Percentiles rank a stretch among this genome's conserved stretches.
Conservation (phyloP, 2,329 filamentous ascomycete genomes). For the Aureobasidium sp. region DNA sequence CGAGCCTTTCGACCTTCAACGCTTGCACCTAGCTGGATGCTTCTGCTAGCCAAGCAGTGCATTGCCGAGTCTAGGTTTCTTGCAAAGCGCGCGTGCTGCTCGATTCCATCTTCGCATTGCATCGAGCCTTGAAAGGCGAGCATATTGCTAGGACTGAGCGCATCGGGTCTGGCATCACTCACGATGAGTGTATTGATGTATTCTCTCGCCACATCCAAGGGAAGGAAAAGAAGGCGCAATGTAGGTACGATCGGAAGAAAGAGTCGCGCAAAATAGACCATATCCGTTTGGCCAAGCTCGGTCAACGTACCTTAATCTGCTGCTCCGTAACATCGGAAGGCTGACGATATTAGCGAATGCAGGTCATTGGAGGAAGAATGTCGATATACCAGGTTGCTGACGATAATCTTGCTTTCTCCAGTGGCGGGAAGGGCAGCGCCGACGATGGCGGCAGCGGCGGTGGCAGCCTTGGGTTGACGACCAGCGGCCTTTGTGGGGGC, state of each 20-base stretch:
- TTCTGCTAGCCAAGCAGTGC: conserved; percentile 21
- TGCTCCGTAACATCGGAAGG: conserved; percentile 92
- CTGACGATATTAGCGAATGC: conserved; percentile 51
- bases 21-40: conserved; percentile 29
- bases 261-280: conserved; percentile 22
- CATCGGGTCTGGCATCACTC: conserved; percentile 15
- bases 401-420: conserved; percentile 91
- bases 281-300: conserved; percentile 48
- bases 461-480: conserved; percentile 33
- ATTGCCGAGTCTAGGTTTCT: conserved; percentile 15
- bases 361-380: conserved; percentile 12
- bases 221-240: neutral
- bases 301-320: conserved; percentile 99
- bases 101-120: conserved; percentile 42
- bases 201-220: conserved; percentile 10
- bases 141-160: conserved; percentile 15
- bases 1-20: conserved; percentile 26
- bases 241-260: conserved; percentile 22
- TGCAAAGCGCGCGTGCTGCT: conserved; percentile 44
- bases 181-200: neutral
- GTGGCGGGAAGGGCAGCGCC: conserved; percentile 44
- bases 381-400: conserved; percentile 87
- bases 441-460: conserved; percentile 55
- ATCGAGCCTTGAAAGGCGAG: conserved; percentile 31
- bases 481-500: conserved; percentile 54